Conservation (phyloP, 257 asterid species). For the Fraxinus quadrangulata region DNA sequence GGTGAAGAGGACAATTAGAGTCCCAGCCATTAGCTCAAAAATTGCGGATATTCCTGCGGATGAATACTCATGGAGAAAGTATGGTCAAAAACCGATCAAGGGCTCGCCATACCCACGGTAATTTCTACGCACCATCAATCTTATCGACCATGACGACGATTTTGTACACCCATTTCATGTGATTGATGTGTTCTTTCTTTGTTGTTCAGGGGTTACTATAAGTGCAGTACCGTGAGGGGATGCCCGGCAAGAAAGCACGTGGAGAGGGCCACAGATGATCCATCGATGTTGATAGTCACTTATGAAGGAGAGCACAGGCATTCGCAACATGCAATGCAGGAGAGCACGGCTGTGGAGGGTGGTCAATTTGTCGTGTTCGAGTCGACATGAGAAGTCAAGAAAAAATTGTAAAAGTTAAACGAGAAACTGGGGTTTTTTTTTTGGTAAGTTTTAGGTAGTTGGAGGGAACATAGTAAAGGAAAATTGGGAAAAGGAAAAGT, state of each 20-base stretch:
- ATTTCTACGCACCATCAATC: constrained; percentile 28
- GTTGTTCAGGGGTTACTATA: constrained; percentile 70
- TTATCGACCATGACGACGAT: too few relatives aligned
- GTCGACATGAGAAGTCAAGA: constrained; percentile 28
- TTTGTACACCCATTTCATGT: background rate
- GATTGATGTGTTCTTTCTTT: background rate
- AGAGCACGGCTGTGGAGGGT: constrained; percentile 24
- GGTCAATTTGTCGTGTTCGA: constrained; percentile 44
- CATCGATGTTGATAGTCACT: constrained; percentile 73
- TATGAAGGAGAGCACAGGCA: constrained; percentile 86
- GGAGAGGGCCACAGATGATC: constrained; percentile 82
- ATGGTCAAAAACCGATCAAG: constrained; percentile 85
- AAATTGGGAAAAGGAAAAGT: background rate
- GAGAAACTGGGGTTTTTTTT: too few relatives aligned
- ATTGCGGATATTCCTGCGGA: constrained; percentile 71
- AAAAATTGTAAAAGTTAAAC: background rate
- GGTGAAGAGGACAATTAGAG: constrained; percentile 51
- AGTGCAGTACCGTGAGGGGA: constrained; percentile 70
- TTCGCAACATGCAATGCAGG: constrained; percentile 42
- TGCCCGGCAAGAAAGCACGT: constrained; percentile 92
- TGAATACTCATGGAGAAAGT: constrained; percentile 78
- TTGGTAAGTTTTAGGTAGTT: constrained; percentile 14
- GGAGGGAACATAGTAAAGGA: constrained; percentile 23
- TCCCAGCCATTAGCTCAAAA: constrained; percentile 74
- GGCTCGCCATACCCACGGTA: constrained; percentile 91